These are phyloP conservation scores for Cladorrhinum samala DNA, from an alignment of 495 filamentous ascomycete species.

Conservation along the genomic window DNA sequence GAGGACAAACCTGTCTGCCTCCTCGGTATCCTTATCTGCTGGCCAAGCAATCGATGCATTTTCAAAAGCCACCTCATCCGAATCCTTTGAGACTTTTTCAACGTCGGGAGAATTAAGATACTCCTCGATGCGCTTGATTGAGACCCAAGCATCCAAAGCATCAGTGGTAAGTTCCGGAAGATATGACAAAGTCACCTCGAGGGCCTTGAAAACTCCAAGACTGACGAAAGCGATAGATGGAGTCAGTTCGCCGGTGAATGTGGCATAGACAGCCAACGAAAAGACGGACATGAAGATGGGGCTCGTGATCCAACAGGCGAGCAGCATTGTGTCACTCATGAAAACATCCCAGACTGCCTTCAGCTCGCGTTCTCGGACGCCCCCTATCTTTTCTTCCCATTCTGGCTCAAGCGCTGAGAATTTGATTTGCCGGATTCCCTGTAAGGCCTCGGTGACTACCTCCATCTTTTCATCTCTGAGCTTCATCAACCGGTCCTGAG, in stretches of 20 bases:
- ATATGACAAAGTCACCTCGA: slow-evolving; percentile 64
- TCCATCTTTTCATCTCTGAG: slow-evolving; percentile 71
- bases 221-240: slow-evolving; percentile 79
- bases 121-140: slow-evolving; percentile 64
- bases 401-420: slow-evolving; percentile 75
- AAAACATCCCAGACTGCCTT: slow-evolving; percentile 59
- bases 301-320: slow-evolving; percentile 65
- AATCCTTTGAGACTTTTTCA: slow-evolving; percentile 46
- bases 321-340: slow-evolving; percentile 49
- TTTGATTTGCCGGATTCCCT: slow-evolving; percentile 84
- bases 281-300: slow-evolving; percentile 69
- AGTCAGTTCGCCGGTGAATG: slow-evolving; percentile 53
- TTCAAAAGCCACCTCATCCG: slow-evolving; percentile 57
- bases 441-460: slow-evolving; percentile 71
- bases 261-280: slow-evolving; percentile 62
- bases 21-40: slow-evolving; percentile 45
- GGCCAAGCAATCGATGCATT: slow-evolving; percentile 74
- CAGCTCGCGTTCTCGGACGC: slow-evolving; percentile 61
- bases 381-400: slow-evolving; percentile 71
- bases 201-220: slow-evolving; percentile 62
- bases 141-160: slow-evolving; percentile 64
- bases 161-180: slow-evolving; percentile 70
- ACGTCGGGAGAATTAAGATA: slow-evolving; percentile 68
- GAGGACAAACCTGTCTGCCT: slow-evolving; percentile 55
- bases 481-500: slow-evolving; percentile 73